Evolutionary conservation across 768 basidiomycete species (phyloP), one percentile per base, ranked within the genome.

Genomic region (Pleurotus giganteus): DNA sequence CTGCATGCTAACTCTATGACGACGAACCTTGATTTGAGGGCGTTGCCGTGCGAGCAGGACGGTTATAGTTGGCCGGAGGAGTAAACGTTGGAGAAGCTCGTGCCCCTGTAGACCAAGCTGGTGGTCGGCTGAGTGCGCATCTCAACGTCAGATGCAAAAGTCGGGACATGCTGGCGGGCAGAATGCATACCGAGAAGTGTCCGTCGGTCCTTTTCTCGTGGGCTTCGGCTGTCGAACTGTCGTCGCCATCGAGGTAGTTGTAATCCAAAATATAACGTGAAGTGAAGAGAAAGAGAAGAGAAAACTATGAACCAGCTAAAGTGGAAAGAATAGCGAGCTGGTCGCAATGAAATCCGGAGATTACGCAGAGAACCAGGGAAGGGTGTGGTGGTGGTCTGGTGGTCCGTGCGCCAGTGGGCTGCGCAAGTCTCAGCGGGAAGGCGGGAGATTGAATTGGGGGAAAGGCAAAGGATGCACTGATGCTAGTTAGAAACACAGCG

Each of bases 51-150:
- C 61, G 66, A 43, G 72, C 69, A 24, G 74, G 66, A 37, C 74
- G 71, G 47, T 71, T 68, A 28, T 73, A 63, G 57, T 63, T 69
- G 58, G 60, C 68, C 32, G 78, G 70, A 2, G 87, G 79, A 57
- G 86, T 85, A 70, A 84, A 89, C 2, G 86, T 86, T 15, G 88
- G 84, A 47, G 88, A 87, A 54, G 84, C 75, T 54, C 88, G 83
- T 51, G 85, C 70, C 52, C 81, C 82, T 61, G 80, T 70, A 11
- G 49, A 50, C 89, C 89, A 91, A 26, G 88, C 86, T 58, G 76
- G 69, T 51, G 69, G 59, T n/a, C 55, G 58, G 27, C 55, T 59
- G 42, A 24, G 37, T 37, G 29, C 47, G 28, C 39, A 59, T 21
- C 15, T 9, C 21, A 26, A 34, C 27, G 46, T 50, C 44, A 47